These are phyloP conservation scores for Arctium minus DNA, from an alignment of 129 eudicot genomes.

Conservation along the genomic window DNA sequence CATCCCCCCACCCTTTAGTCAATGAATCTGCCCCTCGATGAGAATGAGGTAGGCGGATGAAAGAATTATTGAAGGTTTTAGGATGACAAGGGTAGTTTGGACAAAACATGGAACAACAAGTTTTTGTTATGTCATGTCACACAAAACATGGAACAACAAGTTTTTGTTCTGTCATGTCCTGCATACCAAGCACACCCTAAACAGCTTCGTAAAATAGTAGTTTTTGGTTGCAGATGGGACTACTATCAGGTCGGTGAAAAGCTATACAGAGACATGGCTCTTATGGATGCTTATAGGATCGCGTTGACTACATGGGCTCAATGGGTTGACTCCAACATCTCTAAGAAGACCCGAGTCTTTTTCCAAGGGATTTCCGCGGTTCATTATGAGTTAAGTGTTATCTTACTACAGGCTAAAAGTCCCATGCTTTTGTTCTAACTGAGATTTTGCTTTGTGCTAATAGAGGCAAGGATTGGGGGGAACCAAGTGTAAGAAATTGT, in stretches of 20 bases:
- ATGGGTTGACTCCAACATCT: constrained; percentile 64
- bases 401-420: neutral
- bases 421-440: neutral
- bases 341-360: constrained; percentile 51
- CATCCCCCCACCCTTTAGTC: no score
- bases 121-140: neutral
- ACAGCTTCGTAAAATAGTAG: neutral
- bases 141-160: neutral
- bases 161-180: neutral
- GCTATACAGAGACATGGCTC: constrained; percentile 53
- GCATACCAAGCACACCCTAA: neutral
- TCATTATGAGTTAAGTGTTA: constrained; percentile 52
- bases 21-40: neutral
- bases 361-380: constrained; percentile 80
- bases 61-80: neutral
- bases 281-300: constrained; percentile 54
- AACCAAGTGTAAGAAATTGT: constrained; percentile 11
- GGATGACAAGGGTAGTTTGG: neutral
- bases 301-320: constrained; percentile 70
- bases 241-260: constrained; percentile 50
- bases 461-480: constrained; percentile 42
- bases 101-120: neutral
- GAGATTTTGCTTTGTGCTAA: neutral
- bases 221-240: constrained; percentile 61
- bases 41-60: neutral